A percentile compares a stretch with the other conserved stretches of the same genome.
These are phyloP conservation scores for Fusarium buxicola DNA, from an alignment of 2,329 filamentous ascomycete species.

Conservation along the genomic window DNA sequence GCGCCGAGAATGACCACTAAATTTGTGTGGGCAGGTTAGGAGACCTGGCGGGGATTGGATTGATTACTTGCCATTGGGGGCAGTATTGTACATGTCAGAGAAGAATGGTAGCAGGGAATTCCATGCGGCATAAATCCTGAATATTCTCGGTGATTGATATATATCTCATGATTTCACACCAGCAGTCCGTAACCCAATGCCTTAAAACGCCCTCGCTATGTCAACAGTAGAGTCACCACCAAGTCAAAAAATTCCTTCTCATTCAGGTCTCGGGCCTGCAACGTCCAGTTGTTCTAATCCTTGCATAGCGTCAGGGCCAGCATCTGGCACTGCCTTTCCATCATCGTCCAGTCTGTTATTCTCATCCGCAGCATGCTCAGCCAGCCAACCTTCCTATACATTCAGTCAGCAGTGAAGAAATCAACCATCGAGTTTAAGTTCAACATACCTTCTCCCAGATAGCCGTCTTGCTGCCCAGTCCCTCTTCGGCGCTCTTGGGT, in stretches of 20 bases:
- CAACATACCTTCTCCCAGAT: conserved; percentile 92
- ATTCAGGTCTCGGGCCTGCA: conserved; percentile 84
- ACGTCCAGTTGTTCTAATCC: conserved; percentile 93
- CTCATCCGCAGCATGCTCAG: conserved; percentile 87
- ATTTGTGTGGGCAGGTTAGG: conserved; percentile 17
- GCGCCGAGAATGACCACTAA: conserved; percentile 53
- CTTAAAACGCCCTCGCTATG: conserved; percentile 62
- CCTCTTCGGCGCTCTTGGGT: conserved; percentile 88
- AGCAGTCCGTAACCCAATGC: conserved; percentile 41
- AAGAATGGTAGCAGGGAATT: conserved; percentile 41
- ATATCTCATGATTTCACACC: conserved; percentile 37
- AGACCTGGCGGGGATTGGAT: conserved; percentile 28
- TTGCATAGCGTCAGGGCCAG: conserved; percentile 89
- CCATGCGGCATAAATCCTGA: conserved; percentile 41
- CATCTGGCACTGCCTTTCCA: conserved; percentile 55
- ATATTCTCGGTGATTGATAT: conserved; percentile 42
- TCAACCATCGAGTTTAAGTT: not conserved
- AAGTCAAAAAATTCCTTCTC: conserved; percentile 51
- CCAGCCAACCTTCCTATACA: conserved; percentile 88
- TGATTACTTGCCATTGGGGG: conserved; percentile 32
- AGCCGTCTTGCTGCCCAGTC: conserved; percentile 91
- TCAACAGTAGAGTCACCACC: conserved; percentile 45
- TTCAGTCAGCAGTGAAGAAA: conserved; percentile 11
- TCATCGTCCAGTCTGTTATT: conserved; percentile 62
- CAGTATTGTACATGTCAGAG: conserved; percentile 45